Percentiles rank a stretch among this genome's conserved stretches.
phyloP scores from a whole-genome alignment of 140 eudicot genomes.

The Cichorium intybus region DNA sequence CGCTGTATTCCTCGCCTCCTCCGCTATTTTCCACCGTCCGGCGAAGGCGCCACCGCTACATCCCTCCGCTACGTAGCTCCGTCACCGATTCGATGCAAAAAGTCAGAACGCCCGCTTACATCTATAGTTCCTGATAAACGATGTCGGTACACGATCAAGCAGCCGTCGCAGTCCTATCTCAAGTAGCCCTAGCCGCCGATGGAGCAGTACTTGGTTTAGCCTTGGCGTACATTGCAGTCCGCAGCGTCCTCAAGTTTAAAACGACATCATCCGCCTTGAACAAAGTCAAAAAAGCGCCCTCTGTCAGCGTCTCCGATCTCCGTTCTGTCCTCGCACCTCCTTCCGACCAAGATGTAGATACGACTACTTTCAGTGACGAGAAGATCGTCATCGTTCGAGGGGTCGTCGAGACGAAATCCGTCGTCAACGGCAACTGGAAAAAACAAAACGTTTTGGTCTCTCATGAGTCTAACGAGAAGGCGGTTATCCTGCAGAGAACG shows the following conservation, averaged over 20 bases:
- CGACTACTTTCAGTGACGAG: constrained; percentile 27
- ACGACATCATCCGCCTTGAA: constrained; percentile 67
- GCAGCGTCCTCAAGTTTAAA: constrained; percentile 49
- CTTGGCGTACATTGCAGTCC: constrained; percentile 74
- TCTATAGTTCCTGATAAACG: constrained; percentile 10
- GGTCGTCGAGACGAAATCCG: constrained; percentile 62
- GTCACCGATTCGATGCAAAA: constrained; percentile 11
- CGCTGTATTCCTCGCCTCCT: background rate
- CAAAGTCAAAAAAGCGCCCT: constrained; percentile 62
- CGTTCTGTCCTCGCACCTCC: constrained; percentile 48
- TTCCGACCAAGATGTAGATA: constrained; percentile 19
- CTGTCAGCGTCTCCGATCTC: constrained; percentile 70
- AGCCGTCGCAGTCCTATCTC: constrained; percentile 63
- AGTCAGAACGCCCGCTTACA: background rate
- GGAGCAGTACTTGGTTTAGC: constrained; percentile 84
- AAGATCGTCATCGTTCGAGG: constrained; percentile 71
- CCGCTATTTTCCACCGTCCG: constrained; percentile 15
- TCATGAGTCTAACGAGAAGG: constrained; percentile 62
- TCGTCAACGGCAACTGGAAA: constrained; percentile 52
- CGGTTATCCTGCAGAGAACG: constrained; percentile 67
- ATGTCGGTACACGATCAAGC: constrained; percentile 90
- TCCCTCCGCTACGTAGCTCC: background rate
- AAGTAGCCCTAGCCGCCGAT: constrained; percentile 73
- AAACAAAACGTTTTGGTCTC: constrained; percentile 43
- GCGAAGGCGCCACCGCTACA: background rate